Conservation (phyloP, 805 yeast genomes). For the Pichia ethanolica region DNA sequence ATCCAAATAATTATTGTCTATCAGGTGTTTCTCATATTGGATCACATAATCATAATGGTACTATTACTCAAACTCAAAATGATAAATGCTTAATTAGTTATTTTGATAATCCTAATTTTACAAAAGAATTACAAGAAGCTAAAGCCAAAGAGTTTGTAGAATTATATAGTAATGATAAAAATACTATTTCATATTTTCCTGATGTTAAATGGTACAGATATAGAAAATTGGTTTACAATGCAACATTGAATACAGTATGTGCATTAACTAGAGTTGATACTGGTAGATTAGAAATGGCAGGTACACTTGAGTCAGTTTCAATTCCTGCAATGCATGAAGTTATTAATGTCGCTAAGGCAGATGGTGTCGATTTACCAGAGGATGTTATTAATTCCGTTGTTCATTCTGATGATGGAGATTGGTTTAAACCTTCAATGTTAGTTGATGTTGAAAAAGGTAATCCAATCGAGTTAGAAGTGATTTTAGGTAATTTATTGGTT, state of each 20-base stretch:
- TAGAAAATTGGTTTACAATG: constrained; percentile 63
- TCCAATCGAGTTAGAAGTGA: constrained; percentile 63
- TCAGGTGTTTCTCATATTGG: constrained; percentile 63
- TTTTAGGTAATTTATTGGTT: constrained; percentile 58
- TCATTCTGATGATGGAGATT: constrained; percentile 50
- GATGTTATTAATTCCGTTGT: constrained; percentile 41
- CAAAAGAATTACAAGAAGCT: constrained; percentile 24
- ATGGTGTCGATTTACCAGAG: constrained; percentile 48
- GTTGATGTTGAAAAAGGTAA: constrained; percentile 60
- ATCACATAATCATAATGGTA: not conserved
- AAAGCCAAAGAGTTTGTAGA: constrained; percentile 39
- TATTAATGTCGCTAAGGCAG: constrained; percentile 57
- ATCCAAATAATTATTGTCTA: constrained; percentile 43
- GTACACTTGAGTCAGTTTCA: constrained; percentile 34
- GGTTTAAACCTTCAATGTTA: constrained; percentile 65
- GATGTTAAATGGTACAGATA: constrained; percentile 50
- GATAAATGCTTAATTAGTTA: constrained; percentile 46
- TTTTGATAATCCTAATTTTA: constrained; percentile 35
- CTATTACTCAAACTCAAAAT: constrained; percentile 32
- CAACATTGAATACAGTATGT: constrained; percentile 55
- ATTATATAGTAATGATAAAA: constrained; percentile 38
- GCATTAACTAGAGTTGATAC: constrained; percentile 55
- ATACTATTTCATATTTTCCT: constrained; percentile 33
- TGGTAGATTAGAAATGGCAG: constrained; percentile 44
- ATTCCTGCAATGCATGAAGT: constrained; percentile 67